Percentiles rank a stretch among this genome's conserved stretches.
phyloP scores from a whole-genome alignment of 805 yeast genomes.

The Candida takata region DNA sequence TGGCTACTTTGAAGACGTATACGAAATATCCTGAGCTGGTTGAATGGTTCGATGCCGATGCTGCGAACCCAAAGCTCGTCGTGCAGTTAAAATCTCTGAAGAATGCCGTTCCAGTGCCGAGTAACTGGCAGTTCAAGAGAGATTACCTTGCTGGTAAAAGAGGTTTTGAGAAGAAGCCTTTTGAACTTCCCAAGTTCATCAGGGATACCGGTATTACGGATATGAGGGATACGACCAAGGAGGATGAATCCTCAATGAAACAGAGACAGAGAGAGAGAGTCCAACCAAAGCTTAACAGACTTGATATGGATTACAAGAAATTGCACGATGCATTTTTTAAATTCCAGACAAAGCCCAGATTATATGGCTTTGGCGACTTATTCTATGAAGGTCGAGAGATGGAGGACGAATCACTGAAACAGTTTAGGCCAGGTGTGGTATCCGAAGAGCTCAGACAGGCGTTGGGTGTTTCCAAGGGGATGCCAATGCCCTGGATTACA shows the following conservation, averaged over 20 bases:
- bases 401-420: constrained; percentile 36
- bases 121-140: constrained; percentile 75
- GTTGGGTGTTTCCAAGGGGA: constrained; percentile 52
- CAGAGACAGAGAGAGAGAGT: constrained; percentile 76
- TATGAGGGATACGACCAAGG: constrained; percentile 60
- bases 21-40: constrained; percentile 63
- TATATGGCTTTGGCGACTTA: constrained; percentile 67
- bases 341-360: constrained; percentile 64
- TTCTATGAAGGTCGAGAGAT: constrained; percentile 72
- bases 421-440: constrained; percentile 59
- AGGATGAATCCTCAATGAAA: constrained; percentile 48
- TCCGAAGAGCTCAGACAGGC: constrained; percentile 61
- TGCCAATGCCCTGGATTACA: constrained; percentile 63
- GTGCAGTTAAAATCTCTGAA: constrained; percentile 57
- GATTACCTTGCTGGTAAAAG: constrained; percentile 65
- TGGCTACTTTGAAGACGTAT: constrained; percentile 59
- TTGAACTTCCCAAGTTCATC: constrained; percentile 72
- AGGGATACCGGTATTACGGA: constrained; percentile 78
- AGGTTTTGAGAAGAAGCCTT: constrained; percentile 63
- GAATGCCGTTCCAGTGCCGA: constrained; percentile 71
- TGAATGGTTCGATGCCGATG: constrained; percentile 85
- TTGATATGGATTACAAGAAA: constrained; percentile 81
- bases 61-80: constrained; percentile 65
- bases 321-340: constrained; percentile 84
- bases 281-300: constrained; percentile 79